Conservation (phyloP, 768 basidiomycete species). For the Mycena rosella region DNA sequence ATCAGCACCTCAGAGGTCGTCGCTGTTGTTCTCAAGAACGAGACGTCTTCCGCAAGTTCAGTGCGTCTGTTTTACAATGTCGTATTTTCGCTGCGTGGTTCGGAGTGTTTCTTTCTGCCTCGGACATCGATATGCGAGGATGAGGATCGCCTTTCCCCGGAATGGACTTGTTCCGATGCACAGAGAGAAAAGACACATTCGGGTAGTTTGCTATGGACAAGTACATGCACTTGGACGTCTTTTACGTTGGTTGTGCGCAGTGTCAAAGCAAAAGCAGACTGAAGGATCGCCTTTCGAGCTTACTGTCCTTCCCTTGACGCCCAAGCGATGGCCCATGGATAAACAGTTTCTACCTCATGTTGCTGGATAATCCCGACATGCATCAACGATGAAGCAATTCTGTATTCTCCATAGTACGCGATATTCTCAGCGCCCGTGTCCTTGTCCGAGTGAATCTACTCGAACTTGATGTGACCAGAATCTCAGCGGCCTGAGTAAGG, state of each 20-base stretch:
- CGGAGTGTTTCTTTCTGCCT: not conserved
- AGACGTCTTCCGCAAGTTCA: not conserved
- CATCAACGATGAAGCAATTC: not conserved
- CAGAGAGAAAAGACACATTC: not conserved
- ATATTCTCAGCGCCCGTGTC: too few species aligned
- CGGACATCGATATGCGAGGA: conserved; percentile 2
- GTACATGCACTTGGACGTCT: not conserved
- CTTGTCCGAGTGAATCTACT: too few species aligned
- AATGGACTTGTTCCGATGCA: not conserved
- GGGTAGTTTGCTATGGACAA: not conserved
- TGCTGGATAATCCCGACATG: not conserved
- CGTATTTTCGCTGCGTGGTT: conserved; percentile 14
- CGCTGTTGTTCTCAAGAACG: not conserved
- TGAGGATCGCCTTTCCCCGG: not conserved
- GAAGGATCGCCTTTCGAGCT: too few species aligned
- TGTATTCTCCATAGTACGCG: too few species aligned
- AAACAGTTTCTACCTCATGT: not conserved
- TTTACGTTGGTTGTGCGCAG: not conserved
- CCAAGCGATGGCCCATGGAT: too few species aligned
- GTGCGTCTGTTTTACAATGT: conserved; percentile 3
- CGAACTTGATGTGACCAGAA: too few species aligned
- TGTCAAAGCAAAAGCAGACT: not conserved
- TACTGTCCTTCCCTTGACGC: too few species aligned
- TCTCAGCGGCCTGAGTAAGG: too few species aligned
- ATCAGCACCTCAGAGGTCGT: not conserved